Evolutionary conservation across 2,329 filamentous ascomycete genomes (phyloP), one percentile per base, ranked within the genome.

Genomic region (Verruconis gallopava): DNA sequence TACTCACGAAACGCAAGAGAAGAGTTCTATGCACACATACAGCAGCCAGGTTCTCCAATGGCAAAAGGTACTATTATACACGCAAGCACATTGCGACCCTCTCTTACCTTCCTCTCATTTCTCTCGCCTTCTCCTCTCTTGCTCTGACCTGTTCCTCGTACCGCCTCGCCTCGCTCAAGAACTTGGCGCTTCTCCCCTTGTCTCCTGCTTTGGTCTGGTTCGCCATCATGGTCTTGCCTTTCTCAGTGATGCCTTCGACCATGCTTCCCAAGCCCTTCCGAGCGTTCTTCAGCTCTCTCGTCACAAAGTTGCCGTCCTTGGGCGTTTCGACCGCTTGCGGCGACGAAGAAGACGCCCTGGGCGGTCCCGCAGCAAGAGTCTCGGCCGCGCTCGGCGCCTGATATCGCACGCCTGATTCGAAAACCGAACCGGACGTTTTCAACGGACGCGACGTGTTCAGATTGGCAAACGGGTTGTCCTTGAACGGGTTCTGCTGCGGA

Each of bases 141-240:
- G 17, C 19, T 41, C 25, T 25, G 21, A 30, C 30, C 43, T 38
- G 35, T 30, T 40, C 39, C 43, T 49, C 47, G 19, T 44, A 46
- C 17, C 36, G 28, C 35, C 39, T 34, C 17, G 43, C 46, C 21
- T 12, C 21, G 5, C 35, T 28, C 34, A 43, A 25, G 20, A 42
- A 45, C 14, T 28, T 20, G 17, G 37, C 11, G 9, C 22, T 47
- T 18, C 35, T 25, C 3, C 13, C 11, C 37, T 36, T 28, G 4
- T 43, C 36, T 15, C 37, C 41, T 5, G 33, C 18, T 13, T n/a
- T 12, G n/a, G 13, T 40, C 20, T 37, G 28, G 12, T 42, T 17
- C 25, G 13, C 22, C 36, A 5, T 13, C 21, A 13, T 11, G 5
- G 15, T 6, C 4, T 15, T 18, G n/a, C 3, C 28, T 28, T 14